Evolutionary conservation across 2,329 filamentous ascomycete genomes (phyloP).

Genomic region (Alternaria sp.): DNA sequence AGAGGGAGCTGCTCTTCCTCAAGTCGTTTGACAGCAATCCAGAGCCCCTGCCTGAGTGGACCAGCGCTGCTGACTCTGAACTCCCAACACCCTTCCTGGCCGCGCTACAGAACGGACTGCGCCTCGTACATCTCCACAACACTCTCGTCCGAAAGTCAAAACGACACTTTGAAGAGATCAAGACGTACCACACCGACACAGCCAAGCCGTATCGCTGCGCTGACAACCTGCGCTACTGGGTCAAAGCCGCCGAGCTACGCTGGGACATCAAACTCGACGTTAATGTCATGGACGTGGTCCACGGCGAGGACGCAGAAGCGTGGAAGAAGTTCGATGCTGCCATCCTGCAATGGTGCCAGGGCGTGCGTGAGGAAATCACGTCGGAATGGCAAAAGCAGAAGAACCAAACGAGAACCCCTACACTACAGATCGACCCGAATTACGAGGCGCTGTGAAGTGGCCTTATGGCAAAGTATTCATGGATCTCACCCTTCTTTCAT

Average conservation of each 20-base stretch:
- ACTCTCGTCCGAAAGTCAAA: conserved; percentile 83
- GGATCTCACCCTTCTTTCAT: conserved; percentile 22
- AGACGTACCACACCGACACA: conserved; percentile 87
- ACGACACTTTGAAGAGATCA: conserved; percentile 87
- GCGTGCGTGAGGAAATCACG: conserved; percentile 82
- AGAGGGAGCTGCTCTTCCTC: conserved; percentile 83
- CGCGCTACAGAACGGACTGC: conserved; percentile 77
- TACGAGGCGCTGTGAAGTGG: conserved; percentile 35
- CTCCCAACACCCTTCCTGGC: conserved; percentile 76
- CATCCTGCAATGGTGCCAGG: conserved; percentile 80
- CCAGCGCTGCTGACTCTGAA: conserved; percentile 59
- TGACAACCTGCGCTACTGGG: conserved; percentile 94
- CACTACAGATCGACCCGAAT: conserved; percentile 47
- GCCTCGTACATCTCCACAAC: conserved; percentile 88
- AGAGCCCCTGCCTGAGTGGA: conserved; percentile 71
- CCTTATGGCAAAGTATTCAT: conserved; percentile 6
- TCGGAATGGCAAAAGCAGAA: conserved; percentile 67
- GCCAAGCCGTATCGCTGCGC: conserved; percentile 92
- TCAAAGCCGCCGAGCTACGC: conserved; percentile 91
- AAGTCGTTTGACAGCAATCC: conserved; percentile 71
- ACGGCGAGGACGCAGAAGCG: conserved; percentile 69
- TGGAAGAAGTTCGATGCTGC: conserved; percentile 87
- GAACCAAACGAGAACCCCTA: conserved; percentile 46
- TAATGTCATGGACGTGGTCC: conserved; percentile 86
- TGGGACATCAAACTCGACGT: conserved; percentile 87